phyloP scores from a whole-genome alignment of 257 asterid species.

The Datura wrightii region DNA sequence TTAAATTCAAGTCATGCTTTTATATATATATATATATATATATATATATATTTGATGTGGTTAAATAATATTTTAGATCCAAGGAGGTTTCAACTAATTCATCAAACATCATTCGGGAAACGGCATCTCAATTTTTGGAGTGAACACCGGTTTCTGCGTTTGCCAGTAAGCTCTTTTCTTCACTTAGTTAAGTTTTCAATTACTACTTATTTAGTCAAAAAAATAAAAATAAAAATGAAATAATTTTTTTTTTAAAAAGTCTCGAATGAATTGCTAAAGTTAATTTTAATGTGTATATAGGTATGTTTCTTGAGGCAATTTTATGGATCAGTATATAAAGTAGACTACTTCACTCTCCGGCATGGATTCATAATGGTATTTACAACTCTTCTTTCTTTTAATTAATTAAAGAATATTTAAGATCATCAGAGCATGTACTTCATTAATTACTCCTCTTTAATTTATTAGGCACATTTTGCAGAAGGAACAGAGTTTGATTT shows the following conservation, averaged over 20 bases:
- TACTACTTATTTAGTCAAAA: not conserved
- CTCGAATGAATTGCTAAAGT: not conserved
- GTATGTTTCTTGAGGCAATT: conserved; percentile 74
- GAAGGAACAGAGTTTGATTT: conserved; percentile 63
- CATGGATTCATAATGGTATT: conserved; percentile 77
- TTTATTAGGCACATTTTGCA: conserved; percentile 69
- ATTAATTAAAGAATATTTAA: not conserved
- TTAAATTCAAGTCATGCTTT: no score
- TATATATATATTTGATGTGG: no score
- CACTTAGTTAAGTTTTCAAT: not conserved
- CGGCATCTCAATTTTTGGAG: conserved; percentile 77
- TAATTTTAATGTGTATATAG: conserved; percentile 40
- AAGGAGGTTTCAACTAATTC: conserved; percentile 68
- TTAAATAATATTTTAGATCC: conserved; percentile 48
- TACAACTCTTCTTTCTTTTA: not conserved
- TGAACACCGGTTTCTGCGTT: conserved; percentile 55
- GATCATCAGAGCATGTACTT: not conserved
- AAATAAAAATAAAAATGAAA: not conserved
- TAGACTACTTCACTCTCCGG: conserved; percentile 73
- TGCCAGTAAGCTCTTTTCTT: conserved; percentile 51
- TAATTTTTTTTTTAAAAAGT: not conserved
- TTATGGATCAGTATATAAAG: conserved; percentile 64
- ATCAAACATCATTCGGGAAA: conserved; percentile 76
- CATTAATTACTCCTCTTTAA: not conserved
- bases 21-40: no score